These are phyloP conservation scores for Passalora sequoiae DNA, from an alignment of 2,329 filamentous ascomycete species.

Conservation along the genomic window DNA sequence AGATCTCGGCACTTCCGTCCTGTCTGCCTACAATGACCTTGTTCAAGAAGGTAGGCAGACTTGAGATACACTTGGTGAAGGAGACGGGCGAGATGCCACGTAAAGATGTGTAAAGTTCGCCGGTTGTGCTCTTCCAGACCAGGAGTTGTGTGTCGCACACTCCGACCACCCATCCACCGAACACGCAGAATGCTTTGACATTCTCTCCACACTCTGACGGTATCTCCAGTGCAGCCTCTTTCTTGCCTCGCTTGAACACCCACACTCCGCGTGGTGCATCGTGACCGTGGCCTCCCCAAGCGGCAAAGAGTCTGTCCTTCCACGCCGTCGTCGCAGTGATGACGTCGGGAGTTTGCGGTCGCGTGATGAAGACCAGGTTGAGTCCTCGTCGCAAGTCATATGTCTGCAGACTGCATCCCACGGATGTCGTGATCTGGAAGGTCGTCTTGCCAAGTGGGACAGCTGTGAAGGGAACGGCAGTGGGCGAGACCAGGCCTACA, in stretches of 20 bases:
- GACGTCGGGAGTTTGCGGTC: constrained; percentile 76
- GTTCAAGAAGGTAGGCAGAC: constrained; percentile 92
- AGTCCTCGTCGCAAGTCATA: constrained; percentile 89
- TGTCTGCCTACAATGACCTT: constrained; percentile 85
- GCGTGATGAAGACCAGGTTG: constrained; percentile 86
- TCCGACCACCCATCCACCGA: constrained; percentile 87
- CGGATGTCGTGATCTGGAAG: constrained; percentile 94
- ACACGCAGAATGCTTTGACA: constrained; percentile 70
- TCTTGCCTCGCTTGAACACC: constrained; percentile 88
- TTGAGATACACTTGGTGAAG: constrained; percentile 73
- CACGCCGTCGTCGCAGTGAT: constrained; percentile 86
- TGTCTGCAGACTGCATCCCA: constrained; percentile 84
- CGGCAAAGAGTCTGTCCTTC: constrained; percentile 82
- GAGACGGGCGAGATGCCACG: constrained; percentile 53
- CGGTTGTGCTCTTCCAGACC: constrained; percentile 77
- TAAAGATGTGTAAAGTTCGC: constrained; percentile 88
- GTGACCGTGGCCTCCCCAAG: constrained; percentile 65
- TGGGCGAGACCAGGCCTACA: constrained; percentile 87
- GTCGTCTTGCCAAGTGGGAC: constrained; percentile 87
- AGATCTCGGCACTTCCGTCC: constrained; percentile 91
- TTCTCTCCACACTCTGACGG: constrained; percentile 63
- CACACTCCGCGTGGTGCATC: constrained; percentile 65
- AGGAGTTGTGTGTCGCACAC: constrained; percentile 71
- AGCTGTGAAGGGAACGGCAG: constrained; percentile 80
- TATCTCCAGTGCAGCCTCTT: constrained; percentile 66